These are phyloP conservation scores for Durio zibethinus DNA, from an alignment of 345 rosid genomes.

Conservation along the genomic window DNA sequence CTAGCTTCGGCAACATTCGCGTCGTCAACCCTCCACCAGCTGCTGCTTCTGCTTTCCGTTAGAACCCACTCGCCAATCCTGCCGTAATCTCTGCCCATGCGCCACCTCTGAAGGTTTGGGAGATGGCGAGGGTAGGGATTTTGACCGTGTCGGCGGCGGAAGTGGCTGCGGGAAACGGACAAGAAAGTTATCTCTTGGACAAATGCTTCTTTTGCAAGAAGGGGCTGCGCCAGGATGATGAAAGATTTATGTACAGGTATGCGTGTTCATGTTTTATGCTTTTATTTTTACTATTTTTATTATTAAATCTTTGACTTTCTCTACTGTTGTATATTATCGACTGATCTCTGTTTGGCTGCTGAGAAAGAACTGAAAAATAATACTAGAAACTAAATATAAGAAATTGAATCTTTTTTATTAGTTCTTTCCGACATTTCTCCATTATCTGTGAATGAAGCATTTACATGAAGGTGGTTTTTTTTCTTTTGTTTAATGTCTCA, in stretches of 20 bases:
- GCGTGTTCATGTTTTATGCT: background rate
- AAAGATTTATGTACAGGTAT: constrained; percentile 42
- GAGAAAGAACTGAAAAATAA: background rate
- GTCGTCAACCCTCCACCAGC: constrained; percentile 8
- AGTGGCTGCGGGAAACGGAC: constrained; percentile 8
- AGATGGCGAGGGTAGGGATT: constrained; percentile 18
- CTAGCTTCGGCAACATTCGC: constrained; percentile 19
- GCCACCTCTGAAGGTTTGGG: background rate
- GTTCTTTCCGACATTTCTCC: background rate
- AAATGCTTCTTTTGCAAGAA: constrained; percentile 34
- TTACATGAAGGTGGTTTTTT: background rate
- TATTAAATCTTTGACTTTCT: background rate
- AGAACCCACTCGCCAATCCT: background rate
- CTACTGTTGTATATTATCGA: background rate
- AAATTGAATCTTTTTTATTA: background rate
- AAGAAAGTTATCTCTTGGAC: constrained; percentile 29
- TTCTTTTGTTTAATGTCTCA: background rate
- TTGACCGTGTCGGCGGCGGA: constrained; percentile 25
- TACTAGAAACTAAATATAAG: background rate
- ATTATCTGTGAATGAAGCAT: background rate
- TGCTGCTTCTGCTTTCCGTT: background rate
- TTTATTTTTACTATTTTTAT: background rate
- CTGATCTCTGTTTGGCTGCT: constrained; percentile 7
- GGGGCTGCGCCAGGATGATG: constrained; percentile 19
- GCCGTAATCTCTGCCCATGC: background rate